Percentiles rank a stretch among this genome's conserved stretches.
Conservation (phyloP, 2,329 filamentous ascomycete species). For the Aspergillus sp. region DNA sequence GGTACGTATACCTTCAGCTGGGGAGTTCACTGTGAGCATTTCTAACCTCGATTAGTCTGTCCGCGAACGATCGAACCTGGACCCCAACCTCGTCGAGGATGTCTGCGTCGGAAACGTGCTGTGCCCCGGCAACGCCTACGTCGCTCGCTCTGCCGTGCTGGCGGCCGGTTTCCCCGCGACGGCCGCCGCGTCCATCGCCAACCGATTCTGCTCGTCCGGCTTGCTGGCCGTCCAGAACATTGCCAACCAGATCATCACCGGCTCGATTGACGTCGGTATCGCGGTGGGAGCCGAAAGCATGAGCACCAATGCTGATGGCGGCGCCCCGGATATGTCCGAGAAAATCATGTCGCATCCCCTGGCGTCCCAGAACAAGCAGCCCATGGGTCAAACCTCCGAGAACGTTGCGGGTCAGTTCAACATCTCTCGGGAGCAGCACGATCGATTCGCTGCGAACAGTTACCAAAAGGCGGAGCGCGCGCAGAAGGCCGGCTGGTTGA, state of each 20-base stretch:
- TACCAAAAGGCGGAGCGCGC: constrained; percentile 83
- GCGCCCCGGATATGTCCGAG: constrained; percentile 79
- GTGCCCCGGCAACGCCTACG: constrained; percentile 83
- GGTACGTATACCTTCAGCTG: constrained; percentile 19
- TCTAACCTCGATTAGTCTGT: constrained; percentile 52
- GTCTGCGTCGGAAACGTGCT: constrained; percentile 85
- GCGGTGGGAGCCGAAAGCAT: constrained; percentile 93
- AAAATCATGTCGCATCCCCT: constrained; percentile 72
- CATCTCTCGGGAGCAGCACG: constrained; percentile 69
- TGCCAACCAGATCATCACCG: constrained; percentile 81
- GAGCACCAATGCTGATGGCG: constrained; percentile 80
- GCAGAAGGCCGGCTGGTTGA: constrained; percentile 78
- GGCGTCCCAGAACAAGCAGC: constrained; percentile 86
- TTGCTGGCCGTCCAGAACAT: constrained; percentile 88
- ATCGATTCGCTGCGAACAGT: constrained; percentile 79
- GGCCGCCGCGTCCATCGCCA: constrained; percentile 76
- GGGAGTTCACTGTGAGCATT: not conserved
- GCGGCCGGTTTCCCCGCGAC: constrained; percentile 82
- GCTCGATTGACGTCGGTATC: constrained; percentile 89
- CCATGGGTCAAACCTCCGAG: constrained; percentile 92
- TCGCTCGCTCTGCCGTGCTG: constrained; percentile 81
- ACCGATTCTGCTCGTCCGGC: constrained; percentile 88
- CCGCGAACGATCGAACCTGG: constrained; percentile 79
- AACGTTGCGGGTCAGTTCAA: constrained; percentile 79
- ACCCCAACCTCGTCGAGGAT: constrained; percentile 83